Evolutionary conservation across 495 filamentous ascomycete genomes (phyloP).

Genomic region (Rostrohypoxylon terebratum): DNA sequence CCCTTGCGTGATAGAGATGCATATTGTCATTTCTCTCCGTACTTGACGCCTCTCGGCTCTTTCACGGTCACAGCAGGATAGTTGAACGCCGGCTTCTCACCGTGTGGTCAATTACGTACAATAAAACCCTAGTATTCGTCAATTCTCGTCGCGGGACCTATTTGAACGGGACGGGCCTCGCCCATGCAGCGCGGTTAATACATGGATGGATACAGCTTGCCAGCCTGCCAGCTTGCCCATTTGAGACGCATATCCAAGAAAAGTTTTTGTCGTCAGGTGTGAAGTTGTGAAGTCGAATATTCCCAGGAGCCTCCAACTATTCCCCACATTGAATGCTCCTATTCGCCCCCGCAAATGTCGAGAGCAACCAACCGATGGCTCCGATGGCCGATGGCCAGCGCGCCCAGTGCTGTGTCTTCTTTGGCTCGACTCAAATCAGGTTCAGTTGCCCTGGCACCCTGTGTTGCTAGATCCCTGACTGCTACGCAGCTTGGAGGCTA

Average conservation of each 20-base stretch:
- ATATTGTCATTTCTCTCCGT: conserved; percentile 19
- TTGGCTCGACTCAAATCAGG: conserved; percentile 21
- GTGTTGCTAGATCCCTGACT: conserved; percentile 1
- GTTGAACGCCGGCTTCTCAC: conserved; percentile 11
- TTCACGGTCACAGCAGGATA: conserved; percentile 21
- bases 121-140: conserved; percentile 43
- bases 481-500: too few relatives aligned
- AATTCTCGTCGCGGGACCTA: conserved; percentile 25
- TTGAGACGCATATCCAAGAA: conserved; percentile 11
- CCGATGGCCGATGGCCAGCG: conserved; percentile 16
- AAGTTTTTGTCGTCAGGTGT: conserved; percentile 45
- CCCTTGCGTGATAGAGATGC: conserved; percentile 26
- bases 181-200: conserved; percentile 31
- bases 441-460: conserved; percentile 35
- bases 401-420: conserved; percentile 26
- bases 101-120: conserved; percentile 47
- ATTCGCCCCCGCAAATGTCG: conserved; percentile 36
- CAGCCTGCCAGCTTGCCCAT: not conserved
- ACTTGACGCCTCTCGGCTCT: conserved; percentile 5
- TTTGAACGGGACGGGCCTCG: conserved; percentile 40
- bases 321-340: conserved; percentile 37
- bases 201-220: not conserved
- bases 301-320: conserved; percentile 40
- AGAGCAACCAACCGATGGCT: conserved; percentile 33
- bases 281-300: conserved; percentile 42